Conservation (phyloP, 1,284 basidiomycete species). For the Mycena citricolor region DNA sequence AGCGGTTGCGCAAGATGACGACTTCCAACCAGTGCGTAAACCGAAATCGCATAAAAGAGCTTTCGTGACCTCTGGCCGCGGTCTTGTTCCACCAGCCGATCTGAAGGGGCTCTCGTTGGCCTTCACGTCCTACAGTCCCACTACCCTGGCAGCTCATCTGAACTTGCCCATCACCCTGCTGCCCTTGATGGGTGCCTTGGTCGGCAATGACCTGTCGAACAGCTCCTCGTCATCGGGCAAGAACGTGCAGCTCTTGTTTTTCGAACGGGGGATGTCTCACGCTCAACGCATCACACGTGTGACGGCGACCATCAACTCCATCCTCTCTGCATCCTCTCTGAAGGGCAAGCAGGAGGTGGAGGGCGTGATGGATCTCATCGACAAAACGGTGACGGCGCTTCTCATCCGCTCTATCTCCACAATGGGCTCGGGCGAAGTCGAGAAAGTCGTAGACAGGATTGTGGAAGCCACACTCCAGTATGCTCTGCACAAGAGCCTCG, state of each 20-base stretch:
- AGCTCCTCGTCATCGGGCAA: constrained; percentile 42
- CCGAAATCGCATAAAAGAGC: constrained; percentile 44
- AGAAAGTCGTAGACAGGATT: constrained; percentile 62
- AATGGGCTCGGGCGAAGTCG: constrained; percentile 61
- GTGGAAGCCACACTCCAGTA: constrained; percentile 76
- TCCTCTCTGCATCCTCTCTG: constrained; percentile 45
- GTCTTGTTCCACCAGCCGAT: constrained; percentile 56
- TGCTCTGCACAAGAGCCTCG: constrained; percentile 58
- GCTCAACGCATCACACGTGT: constrained; percentile 61
- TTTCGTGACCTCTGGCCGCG: constrained; percentile 37
- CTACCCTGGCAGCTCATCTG: constrained; percentile 62
- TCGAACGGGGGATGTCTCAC: constrained; percentile 55
- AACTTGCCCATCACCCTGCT: constrained; percentile 71
- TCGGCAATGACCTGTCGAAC: constrained; percentile 83
- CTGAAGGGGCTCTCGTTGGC: constrained; percentile 47
- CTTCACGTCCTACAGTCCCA: constrained; percentile 64
- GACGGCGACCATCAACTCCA: constrained; percentile 50
- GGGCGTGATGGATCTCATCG: constrained; percentile 75
- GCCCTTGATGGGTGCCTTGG: constrained; percentile 81
- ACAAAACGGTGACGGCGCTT: constrained; percentile 58
- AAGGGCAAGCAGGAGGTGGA: constrained; percentile 52
- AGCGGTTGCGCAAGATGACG: constrained; percentile 40
- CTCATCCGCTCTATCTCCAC: constrained; percentile 48
- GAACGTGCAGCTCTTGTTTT: constrained; percentile 64
- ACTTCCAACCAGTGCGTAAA: constrained; percentile 61